Evolutionary conservation across 306 rosid genomes (phyloP).

Genomic region (Arachis stenosperma): DNA sequence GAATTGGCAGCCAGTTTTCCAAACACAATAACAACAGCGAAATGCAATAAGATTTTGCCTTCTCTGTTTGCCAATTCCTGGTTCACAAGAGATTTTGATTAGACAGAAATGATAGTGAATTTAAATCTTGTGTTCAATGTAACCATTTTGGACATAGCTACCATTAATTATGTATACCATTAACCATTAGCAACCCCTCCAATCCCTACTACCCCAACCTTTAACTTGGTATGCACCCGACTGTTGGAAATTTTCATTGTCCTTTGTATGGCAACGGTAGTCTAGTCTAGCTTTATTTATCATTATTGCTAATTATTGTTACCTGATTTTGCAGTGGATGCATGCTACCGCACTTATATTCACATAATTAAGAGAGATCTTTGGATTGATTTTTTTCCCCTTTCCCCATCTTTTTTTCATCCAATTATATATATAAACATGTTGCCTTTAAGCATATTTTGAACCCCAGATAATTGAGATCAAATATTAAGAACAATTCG

Average conservation of each 20-base stretch:
- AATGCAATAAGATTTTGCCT: constrained; percentile 39
- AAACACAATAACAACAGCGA: constrained; percentile 30
- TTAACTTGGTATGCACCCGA: not conserved
- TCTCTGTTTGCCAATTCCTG: constrained; percentile 28
- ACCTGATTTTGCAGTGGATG: not conserved
- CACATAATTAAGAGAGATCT: not conserved
- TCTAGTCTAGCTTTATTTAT: constrained; percentile 28
- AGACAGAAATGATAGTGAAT: constrained; percentile 28
- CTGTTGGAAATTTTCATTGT: constrained; percentile 24
- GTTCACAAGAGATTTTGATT: constrained; percentile 35
- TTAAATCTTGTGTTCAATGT: not conserved
- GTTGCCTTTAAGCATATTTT: not conserved
- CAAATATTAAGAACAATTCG: not conserved
- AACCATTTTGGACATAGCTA: not conserved
- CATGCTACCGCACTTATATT: not conserved
- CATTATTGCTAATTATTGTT: not conserved
- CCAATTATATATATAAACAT: not conserved
- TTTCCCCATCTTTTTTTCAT: not conserved
- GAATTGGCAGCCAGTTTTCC: constrained; percentile 31
- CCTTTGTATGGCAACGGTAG: not conserved
- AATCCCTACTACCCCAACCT: not conserved
- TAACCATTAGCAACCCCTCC: not conserved
- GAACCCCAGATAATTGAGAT: not conserved
- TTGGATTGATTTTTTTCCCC: not conserved
- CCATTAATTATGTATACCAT: not conserved